These are phyloP conservation scores for Aspergillus indologenus DNA, from an alignment of 495 filamentous ascomycete species.

Conservation along the genomic window DNA sequence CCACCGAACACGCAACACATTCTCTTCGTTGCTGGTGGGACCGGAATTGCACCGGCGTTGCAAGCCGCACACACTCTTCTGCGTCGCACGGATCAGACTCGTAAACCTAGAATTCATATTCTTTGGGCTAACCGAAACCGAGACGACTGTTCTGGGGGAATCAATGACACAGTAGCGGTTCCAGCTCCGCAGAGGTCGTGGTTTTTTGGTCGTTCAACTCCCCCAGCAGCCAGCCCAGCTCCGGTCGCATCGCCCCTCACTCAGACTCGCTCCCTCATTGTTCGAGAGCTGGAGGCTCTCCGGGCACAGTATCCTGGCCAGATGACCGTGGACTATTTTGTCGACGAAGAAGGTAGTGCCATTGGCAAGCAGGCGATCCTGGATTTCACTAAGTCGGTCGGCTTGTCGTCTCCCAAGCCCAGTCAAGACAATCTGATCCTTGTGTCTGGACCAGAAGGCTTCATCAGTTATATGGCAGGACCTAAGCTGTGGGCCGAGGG, in stretches of 20 bases:
- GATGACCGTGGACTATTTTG: conserved; percentile 65
- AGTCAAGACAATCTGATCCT: conserved; percentile 60
- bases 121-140: conserved; percentile 64
- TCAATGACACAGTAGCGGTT: conserved; percentile 27
- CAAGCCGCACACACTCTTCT: conserved; percentile 67
- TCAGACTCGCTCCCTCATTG: conserved; percentile 43
- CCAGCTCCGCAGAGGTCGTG: conserved; percentile 26
- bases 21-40: conserved; percentile 88
- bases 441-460: conserved; percentile 87
- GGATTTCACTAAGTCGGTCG: conserved; percentile 26
- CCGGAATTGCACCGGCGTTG: conserved; percentile 87
- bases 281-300: conserved; percentile 59
- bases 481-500: conserved; percentile 70
- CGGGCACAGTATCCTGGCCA: conserved; percentile 51
- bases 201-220: conserved; percentile 31
- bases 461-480: conserved; percentile 75
- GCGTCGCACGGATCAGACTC: conserved; percentile 23
- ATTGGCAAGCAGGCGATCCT: conserved; percentile 53
- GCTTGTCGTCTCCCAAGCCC: conserved; percentile 15
- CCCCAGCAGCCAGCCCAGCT: conserved; percentile 7
- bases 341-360: conserved; percentile 71
- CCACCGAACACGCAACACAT: conserved; percentile 53
- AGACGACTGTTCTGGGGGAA: conserved; percentile 56
- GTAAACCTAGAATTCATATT: conserved; percentile 51
- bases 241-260: not conserved